Evolutionary conservation across 495 filamentous ascomycete species (phyloP).

Genomic region (Neurospora terricola): DNA sequence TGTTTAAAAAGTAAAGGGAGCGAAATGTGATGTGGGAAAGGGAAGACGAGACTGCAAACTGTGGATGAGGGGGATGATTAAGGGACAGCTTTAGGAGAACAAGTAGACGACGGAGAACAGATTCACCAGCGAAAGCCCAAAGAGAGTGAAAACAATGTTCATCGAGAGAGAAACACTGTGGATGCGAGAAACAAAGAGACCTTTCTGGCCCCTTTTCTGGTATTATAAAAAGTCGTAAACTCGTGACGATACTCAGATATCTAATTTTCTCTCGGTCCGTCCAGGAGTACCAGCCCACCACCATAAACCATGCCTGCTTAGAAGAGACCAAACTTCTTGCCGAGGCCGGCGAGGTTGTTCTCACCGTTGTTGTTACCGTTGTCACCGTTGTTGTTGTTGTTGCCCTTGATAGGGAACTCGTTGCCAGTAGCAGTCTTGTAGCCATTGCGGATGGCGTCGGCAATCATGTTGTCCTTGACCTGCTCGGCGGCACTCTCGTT

Average conservation of each 20-base stretch:
- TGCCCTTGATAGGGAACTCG: slow-evolving; percentile 49
- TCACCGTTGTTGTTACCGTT: neutral
- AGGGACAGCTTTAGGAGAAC: neutral
- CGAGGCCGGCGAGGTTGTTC: neutral
- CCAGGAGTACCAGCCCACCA: neutral
- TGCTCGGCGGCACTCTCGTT: slow-evolving; percentile 66
- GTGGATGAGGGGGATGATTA: neutral
- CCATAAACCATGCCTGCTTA: neutral
- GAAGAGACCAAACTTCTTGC: neutral
- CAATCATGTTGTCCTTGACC: slow-evolving; percentile 62
- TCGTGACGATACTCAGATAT: neutral
- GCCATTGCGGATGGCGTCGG: slow-evolving; percentile 49
- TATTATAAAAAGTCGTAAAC: neutral
- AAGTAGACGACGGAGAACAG: neutral
- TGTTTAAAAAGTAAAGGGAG: too few relatives aligned
- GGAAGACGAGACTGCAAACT: too few relatives aligned
- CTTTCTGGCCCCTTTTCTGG: neutral
- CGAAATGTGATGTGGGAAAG: too few relatives aligned
- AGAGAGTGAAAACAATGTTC: neutral
- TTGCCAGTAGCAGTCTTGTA: slow-evolving; percentile 53
- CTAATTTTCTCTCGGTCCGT: neutral
- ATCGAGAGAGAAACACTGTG: neutral
- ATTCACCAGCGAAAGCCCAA: neutral
- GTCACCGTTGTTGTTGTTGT: neutral
- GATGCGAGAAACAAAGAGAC: neutral